Conservation (phyloP, 768 basidiomycete genomes). For the Boletellus ananas region DNA sequence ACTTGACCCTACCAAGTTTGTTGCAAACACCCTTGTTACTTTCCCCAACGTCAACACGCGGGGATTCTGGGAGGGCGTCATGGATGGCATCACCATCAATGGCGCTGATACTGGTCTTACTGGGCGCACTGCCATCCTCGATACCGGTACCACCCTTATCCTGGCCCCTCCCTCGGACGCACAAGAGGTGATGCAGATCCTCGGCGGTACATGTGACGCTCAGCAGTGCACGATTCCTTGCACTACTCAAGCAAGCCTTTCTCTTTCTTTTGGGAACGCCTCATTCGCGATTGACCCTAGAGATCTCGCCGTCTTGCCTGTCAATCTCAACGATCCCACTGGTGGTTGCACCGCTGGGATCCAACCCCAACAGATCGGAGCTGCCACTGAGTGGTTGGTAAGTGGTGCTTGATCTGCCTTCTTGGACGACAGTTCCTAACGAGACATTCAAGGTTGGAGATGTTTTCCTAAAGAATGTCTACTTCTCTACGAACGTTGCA, state of each 20-base stretch:
- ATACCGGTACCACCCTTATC: slow-evolving; percentile 48
- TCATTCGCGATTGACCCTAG: slow-evolving; percentile 60
- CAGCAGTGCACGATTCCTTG: slow-evolving; percentile 65
- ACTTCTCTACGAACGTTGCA: slow-evolving; percentile 60
- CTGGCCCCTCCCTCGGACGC: slow-evolving; percentile 47
- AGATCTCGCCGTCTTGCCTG: slow-evolving; percentile 59
- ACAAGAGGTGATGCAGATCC: slow-evolving; percentile 52
- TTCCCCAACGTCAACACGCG: slow-evolving; percentile 57
- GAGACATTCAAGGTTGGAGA: slow-evolving; percentile 49
- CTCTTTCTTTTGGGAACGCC: slow-evolving; percentile 55
- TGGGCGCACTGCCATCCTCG: slow-evolving; percentile 67
- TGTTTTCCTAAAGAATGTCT: slow-evolving; percentile 75
- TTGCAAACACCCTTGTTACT: slow-evolving; percentile 51
- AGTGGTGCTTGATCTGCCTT: slow-evolving; percentile 23
- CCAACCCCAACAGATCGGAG: slow-evolving; percentile 55
- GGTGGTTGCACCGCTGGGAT: slow-evolving; percentile 75
- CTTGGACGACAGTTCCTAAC: not conserved
- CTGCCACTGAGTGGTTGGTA: slow-evolving; percentile 64
- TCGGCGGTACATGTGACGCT: slow-evolving; percentile 49
- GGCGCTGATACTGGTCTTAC: slow-evolving; percentile 47
- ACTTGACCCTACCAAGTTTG: slow-evolving; percentile 68
- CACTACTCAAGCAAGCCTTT: slow-evolving; percentile 47
- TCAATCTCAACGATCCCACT: slow-evolving; percentile 44
- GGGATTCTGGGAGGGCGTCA: slow-evolving; percentile 79
- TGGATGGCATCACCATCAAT: slow-evolving; percentile 59